Evolutionary conservation across 306 rosid genomes (phyloP).

Genomic region (Lagenaria siceraria): DNA sequence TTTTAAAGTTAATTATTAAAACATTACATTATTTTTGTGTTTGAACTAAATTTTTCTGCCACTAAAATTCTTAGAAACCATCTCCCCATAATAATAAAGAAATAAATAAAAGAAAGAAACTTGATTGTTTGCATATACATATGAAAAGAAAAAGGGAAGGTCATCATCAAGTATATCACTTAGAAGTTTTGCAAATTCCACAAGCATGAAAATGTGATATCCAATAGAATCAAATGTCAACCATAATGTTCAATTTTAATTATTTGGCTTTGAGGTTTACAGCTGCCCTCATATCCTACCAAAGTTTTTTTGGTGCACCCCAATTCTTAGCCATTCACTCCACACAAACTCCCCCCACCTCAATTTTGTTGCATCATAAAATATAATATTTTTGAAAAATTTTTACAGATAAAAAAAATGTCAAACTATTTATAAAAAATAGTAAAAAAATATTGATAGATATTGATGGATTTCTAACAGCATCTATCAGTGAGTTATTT

Average conservation of each 20-base stretch:
- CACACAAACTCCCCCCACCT: background rate
- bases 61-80: background rate
- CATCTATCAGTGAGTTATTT: too few relatives aligned
- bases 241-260: conserved; percentile 2
- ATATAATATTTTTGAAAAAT: too few relatives aligned
- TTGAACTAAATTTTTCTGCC: background rate
- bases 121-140: background rate
- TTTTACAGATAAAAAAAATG: too few relatives aligned
- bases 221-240: conserved; percentile 19
- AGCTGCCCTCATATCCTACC: conserved; percentile 1
- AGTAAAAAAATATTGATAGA: too few relatives aligned
- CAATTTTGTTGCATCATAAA: background rate
- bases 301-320: background rate
- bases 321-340: background rate
- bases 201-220: conserved; percentile 3
- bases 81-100: background rate
- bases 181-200: conserved; percentile 7
- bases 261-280: background rate
- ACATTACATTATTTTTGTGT: background rate
- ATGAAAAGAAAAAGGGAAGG: background rate
- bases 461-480: too few relatives aligned
- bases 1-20: background rate
- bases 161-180: background rate
- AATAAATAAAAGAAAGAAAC: background rate
- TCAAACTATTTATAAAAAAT: too few relatives aligned